phyloP scores from a whole-genome alignment of 768 basidiomycete genomes.

The Tylopilus plumbeoviolaceoides region DNA sequence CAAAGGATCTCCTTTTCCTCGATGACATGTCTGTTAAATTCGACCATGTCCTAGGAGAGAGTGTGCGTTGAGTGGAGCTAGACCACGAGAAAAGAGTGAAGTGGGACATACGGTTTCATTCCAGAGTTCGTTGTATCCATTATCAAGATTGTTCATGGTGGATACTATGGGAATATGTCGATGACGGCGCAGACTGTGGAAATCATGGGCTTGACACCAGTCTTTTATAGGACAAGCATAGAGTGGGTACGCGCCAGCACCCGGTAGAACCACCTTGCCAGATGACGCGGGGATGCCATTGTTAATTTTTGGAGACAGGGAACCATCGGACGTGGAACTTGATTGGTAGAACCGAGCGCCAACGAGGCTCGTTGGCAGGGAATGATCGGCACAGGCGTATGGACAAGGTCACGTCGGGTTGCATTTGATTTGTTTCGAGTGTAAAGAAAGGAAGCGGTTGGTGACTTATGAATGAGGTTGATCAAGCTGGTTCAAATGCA shows the following conservation, averaged over 20 bases:
- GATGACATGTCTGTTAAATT: too few species aligned
- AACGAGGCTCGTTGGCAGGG: slow-evolving; percentile 1
- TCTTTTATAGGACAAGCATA: slow-evolving; percentile 5
- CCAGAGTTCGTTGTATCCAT: too few species aligned
- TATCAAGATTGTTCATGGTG: too few species aligned
- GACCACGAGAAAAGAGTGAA: too few species aligned
- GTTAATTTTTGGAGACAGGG: not conserved
- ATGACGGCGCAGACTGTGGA: not conserved
- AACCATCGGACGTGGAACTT: not conserved
- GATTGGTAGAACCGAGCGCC: slow-evolving; percentile 1
- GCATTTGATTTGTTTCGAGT: not conserved
- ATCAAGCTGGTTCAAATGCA: too few species aligned
- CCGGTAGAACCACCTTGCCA: not conserved
- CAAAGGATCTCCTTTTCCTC: too few species aligned
- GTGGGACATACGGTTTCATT: too few species aligned
- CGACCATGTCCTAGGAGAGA: too few species aligned
- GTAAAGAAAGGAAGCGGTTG: not conserved
- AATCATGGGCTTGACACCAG: not conserved
- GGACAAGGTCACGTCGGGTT: not conserved
- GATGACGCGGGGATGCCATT: not conserved
- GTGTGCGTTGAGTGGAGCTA: too few species aligned
- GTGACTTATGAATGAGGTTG: not conserved
- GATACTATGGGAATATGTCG: not conserved
- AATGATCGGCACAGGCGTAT: not conserved
- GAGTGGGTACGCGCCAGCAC: not conserved